Conservation (phyloP, 305 asterid species). For the Petunia hybrid region DNA sequence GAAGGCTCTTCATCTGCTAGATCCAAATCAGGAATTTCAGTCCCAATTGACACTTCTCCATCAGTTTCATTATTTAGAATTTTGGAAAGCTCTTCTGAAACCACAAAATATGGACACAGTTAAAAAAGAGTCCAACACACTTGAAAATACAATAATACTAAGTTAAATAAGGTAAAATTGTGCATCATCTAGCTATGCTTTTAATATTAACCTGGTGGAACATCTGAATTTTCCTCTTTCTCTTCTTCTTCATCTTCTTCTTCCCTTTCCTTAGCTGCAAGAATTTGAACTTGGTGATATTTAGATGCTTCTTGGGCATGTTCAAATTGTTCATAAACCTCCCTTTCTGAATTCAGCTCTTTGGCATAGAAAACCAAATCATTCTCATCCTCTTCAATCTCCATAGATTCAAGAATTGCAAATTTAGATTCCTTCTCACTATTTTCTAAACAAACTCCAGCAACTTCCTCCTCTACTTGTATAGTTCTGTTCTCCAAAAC, state of each 20-base stretch:
- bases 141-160: neutral
- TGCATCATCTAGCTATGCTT: neutral
- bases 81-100: constrained; percentile 59
- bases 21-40: constrained; percentile 92
- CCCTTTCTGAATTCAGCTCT: constrained; percentile 35
- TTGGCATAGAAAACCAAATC: constrained; percentile 44
- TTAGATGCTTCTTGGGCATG: constrained; percentile 42
- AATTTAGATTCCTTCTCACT: constrained; percentile 35
- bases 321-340: constrained; percentile 32
- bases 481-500: constrained; percentile 39
- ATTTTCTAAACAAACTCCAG: constrained; percentile 24
- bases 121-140: neutral
- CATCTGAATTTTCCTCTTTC: constrained; percentile 32
- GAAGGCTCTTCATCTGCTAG: constrained; percentile 61
- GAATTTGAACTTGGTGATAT: constrained; percentile 50
- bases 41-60: constrained; percentile 93
- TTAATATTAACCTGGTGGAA: constrained; percentile 34
- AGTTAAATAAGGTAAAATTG: neutral
- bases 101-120: constrained; percentile 40
- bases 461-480: constrained; percentile 51
- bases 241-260: constrained; percentile 24
- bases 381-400: constrained; percentile 49
- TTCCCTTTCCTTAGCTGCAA: constrained; percentile 41
- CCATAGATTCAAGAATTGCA: constrained; percentile 45
- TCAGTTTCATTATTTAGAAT: constrained; percentile 64